Evolutionary conservation across 2,329 filamentous ascomycete species (phyloP).

Genomic region (Cercospora sp.): DNA sequence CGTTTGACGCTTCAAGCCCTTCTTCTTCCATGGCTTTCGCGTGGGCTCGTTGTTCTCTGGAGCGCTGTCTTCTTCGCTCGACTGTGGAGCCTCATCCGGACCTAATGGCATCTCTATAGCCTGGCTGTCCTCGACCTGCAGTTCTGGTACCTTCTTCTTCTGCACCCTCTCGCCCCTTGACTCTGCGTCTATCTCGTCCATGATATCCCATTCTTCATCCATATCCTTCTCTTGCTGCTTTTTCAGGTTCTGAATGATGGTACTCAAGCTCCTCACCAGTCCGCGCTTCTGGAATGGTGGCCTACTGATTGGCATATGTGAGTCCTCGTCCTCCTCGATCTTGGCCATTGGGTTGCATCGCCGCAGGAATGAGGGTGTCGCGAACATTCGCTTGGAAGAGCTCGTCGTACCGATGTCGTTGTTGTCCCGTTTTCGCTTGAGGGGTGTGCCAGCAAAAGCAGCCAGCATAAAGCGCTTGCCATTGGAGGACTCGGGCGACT

Average conservation of each 20-base stretch:
- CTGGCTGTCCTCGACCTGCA: slow-evolving; percentile 48
- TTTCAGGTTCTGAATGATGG: slow-evolving; percentile 69
- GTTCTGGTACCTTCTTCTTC: slow-evolving; percentile 32
- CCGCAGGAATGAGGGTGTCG: slow-evolving; percentile 70
- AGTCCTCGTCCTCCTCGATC: slow-evolving; percentile 58
- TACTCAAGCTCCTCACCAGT: slow-evolving; percentile 69
- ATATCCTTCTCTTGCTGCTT: slow-evolving; percentile 68
- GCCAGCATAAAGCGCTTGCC: slow-evolving; percentile 61
- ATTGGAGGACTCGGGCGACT: slow-evolving; percentile 55
- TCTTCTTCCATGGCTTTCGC: slow-evolving; percentile 72
- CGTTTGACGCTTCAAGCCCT: slow-evolving; percentile 78
- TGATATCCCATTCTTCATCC: slow-evolving; percentile 72
- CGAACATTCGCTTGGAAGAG: slow-evolving; percentile 47
- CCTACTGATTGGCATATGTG: slow-evolving; percentile 12
- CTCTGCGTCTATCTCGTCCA: slow-evolving; percentile 67
- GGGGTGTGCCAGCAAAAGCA: slow-evolving; percentile 63
- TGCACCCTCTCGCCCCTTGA: slow-evolving; percentile 21
- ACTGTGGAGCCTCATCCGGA: slow-evolving; percentile 43
- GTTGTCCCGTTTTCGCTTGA: slow-evolving; percentile 50
- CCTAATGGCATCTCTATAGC: slow-evolving; percentile 46
- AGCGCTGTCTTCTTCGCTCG: slow-evolving; percentile 60
- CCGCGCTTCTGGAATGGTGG: slow-evolving; percentile 45
- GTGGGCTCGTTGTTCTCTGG: slow-evolving; percentile 41
- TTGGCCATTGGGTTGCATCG: slow-evolving; percentile 51
- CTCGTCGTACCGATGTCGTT: slow-evolving; percentile 36